A percentile compares a stretch with the other conserved stretches of the same genome.
Conservation (phyloP, 805 yeast species). For the Saccharomycopsis guyanensis region DNA sequence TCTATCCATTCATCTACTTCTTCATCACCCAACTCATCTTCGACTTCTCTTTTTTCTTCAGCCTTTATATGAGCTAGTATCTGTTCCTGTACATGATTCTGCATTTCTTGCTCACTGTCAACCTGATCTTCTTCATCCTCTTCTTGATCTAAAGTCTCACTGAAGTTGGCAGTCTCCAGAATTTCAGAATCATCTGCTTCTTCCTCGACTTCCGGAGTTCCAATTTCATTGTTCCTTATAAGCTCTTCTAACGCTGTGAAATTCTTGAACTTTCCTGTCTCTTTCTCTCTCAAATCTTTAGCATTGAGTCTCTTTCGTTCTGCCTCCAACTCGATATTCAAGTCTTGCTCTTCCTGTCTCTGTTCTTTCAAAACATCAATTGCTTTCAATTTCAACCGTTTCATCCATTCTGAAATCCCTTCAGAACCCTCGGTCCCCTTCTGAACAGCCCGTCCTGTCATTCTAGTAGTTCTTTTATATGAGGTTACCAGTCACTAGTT, state of each 20-base stretch:
- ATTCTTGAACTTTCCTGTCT: neutral
- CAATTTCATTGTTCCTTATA: neutral
- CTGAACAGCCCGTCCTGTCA: neutral
- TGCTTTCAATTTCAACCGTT: constrained; percentile 29
- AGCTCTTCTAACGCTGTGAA: neutral
- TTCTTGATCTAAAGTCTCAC: neutral
- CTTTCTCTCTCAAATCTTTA: constrained; percentile 20
- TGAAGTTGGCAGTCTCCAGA: too few relatives aligned
- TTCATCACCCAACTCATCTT: constrained; percentile 1
- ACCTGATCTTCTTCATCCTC: neutral
- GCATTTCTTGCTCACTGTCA: too few relatives aligned
- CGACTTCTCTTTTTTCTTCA: neutral
- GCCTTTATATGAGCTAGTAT: too few relatives aligned
- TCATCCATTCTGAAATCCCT: constrained; percentile 30
- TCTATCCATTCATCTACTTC: too few relatives aligned
- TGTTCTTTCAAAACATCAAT: constrained; percentile 27
- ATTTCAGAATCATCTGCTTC: neutral
- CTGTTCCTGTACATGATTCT: too few relatives aligned
- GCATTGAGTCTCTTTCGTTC: constrained; percentile 26
- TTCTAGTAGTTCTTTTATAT: neutral
- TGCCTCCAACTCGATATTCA: constrained; percentile 30
- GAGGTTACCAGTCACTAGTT: too few relatives aligned
- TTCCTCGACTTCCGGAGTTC: neutral
- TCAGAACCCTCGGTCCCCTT: constrained; percentile 6
- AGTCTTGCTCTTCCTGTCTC: constrained; percentile 30